Base-by-base conservation (phyloP, 2,329 filamentous ascomycete genomes). In the Epichloe uncinata region DNA sequence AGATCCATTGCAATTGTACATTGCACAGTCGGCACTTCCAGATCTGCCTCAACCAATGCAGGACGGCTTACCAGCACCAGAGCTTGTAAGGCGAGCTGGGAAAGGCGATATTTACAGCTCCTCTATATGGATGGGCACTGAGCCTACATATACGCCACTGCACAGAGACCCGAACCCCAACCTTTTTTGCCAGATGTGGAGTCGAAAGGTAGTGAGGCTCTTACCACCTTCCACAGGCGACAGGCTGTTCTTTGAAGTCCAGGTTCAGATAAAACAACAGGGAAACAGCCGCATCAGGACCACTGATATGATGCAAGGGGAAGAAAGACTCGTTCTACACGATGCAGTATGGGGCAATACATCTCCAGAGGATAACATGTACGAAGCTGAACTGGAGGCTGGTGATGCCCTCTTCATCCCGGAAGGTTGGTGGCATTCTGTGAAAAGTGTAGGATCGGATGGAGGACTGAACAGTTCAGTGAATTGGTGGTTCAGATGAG, bases 131-230 rank as follows among this genome's bases (percentile, higher is more conserved):
- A 75, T 97, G 12, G 93, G 93, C 1, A 72, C 84, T 13, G 81
- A 88, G 38, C 88, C 88, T 0, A 96, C 90, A 0, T 89, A 88
- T 58, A 96, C 93, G 0, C 89, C 93, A 3, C 71, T 95, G 3
- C 93, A 98, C 66, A 79, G 85, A 49, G 93, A 98, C 60, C 93
- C 93, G 0, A 97, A 97, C 59, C 88, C 88, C 0, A 98, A 98
- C 61, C 60, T 96, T 0, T 0, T 97, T 63, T 79, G 87, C 43
- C 93, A 98, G 66, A 66, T 97, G 12, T 79, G 79, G 15, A 81
- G 87, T 4, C 66, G 62, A 47, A 98, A 98, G 66, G 63, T 69
- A 0, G 71, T 96, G 15, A 75, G 89, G n/a, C 63, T 96, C 12
- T 73, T 91, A 51, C 68, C 73, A 4, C 88, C 89, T 0, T 60